A percentile compares a stretch with the other conserved stretches of the same genome.
phyloP scores from a whole-genome alignment of 2,329 filamentous ascomycete species.

The Cladobotryum protrusum region DNA sequence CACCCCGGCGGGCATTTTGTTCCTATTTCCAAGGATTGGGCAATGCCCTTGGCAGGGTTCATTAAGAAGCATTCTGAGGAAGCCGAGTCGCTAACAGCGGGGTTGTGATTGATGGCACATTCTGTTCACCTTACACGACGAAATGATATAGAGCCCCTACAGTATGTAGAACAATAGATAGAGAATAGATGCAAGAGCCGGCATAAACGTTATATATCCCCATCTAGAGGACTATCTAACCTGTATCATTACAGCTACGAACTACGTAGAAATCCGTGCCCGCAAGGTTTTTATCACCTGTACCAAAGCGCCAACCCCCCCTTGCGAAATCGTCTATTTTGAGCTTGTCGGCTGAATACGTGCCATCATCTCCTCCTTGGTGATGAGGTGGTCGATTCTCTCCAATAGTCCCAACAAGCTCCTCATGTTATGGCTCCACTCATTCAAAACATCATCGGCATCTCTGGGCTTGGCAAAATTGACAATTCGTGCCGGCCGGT shows the following conservation, averaged over 20 bases:
- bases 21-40: conserved; percentile 75
- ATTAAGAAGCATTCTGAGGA: conserved; percentile 41
- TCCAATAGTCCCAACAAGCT: conserved; percentile 77
- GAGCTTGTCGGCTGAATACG: conserved; percentile 67
- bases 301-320: conserved; percentile 6
- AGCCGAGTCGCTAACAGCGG: conserved; percentile 18
- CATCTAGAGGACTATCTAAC: conserved; percentile 27
- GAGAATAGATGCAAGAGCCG: conserved; percentile 18
- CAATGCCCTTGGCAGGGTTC: conserved; percentile 68
- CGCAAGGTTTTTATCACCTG: conserved; percentile 2
- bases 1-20: conserved; percentile 91
- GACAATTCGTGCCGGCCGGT: conserved; percentile 84
- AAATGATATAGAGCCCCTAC: conserved; percentile 6
- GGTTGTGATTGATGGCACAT: conserved; percentile 14
- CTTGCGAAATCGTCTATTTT: conserved; percentile 22
- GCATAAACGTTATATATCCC: conserved; percentile 25
- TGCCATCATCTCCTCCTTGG: conserved; percentile 99
- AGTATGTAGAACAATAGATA: conserved; percentile 19
- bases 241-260: conserved; percentile 28
- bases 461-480: conserved; percentile 93
- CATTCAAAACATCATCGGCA: conserved; percentile 92
- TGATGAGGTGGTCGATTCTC: conserved; percentile 95
- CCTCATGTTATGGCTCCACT: conserved; percentile 99
- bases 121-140: neutral
- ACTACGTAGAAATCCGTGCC: conserved; percentile 12